phyloP scores from a whole-genome alignment of 257 asterid genomes.

The Nicotiana obtusifolia region DNA sequence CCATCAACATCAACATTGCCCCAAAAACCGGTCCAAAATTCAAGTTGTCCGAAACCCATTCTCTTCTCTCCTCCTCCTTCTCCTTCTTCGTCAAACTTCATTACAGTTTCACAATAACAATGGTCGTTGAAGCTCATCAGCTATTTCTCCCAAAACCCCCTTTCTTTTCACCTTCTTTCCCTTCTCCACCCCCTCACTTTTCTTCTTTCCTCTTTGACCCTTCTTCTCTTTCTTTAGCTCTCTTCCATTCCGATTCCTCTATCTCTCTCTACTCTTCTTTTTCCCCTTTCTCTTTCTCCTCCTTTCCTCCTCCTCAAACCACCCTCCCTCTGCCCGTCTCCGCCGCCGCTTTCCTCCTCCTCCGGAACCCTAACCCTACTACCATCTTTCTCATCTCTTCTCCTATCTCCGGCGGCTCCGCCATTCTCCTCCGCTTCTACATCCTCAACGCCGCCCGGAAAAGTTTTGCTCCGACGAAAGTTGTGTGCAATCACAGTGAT shows the following conservation, averaged over 20 bases:
- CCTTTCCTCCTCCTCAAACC: constrained; percentile 31
- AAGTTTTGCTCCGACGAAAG: constrained; percentile 30
- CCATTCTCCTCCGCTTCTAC: constrained; percentile 52
- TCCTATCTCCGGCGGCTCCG: constrained; percentile 43
- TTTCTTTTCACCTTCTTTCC: constrained; percentile 14
- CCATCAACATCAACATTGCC: background rate
- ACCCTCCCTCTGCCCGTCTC: constrained; percentile 30
- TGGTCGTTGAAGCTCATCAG: constrained; percentile 47
- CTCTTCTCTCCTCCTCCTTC: background rate
- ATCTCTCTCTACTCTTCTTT: constrained; percentile 57
- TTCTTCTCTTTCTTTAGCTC: constrained; percentile 49
- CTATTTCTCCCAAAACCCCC: constrained; percentile 46
- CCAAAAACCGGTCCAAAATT: background rate
- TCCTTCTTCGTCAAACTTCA: background rate
- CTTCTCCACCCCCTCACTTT: constrained; percentile 35
- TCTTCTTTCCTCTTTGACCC: constrained; percentile 53
- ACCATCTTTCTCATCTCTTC: constrained; percentile 49
- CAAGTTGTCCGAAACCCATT: background rate
- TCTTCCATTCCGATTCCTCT: constrained; percentile 66
- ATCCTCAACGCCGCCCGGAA: constrained; percentile 27
- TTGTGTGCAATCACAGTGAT: constrained; percentile 50
- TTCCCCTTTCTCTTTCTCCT: constrained; percentile 19
- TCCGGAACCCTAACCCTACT: constrained; percentile 31
- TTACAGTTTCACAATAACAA: background rate
- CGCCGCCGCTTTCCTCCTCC: constrained; percentile 46